Percentiles rank a stretch among this genome's conserved stretches.
phyloP scores from a whole-genome alignment of 768 basidiomycete genomes.

The Collybia sp. region DNA sequence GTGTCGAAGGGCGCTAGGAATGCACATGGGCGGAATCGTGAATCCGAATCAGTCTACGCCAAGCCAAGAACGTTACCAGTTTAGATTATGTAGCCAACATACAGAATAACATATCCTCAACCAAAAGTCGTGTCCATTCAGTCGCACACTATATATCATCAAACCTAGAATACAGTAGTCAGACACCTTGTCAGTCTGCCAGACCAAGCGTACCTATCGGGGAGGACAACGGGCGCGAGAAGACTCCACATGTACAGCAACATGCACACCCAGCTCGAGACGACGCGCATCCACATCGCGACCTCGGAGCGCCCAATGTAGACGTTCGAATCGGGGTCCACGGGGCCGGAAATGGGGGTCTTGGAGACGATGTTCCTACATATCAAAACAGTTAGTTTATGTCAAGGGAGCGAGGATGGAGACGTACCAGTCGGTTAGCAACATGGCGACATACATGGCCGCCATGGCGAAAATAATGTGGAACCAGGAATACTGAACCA shows the following conservation, averaged over 20 bases:
- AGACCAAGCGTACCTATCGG: constrained; percentile 64
- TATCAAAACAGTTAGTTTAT: background rate
- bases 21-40: too few relatives aligned
- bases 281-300: constrained; percentile 99
- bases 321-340: constrained; percentile 62
- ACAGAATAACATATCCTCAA: too few relatives aligned
- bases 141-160: constrained; percentile 11
- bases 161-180: constrained; percentile 7
- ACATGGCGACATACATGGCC: constrained; percentile 96
- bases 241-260: constrained; percentile 83
- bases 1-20: too few relatives aligned
- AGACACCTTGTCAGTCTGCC: background rate
- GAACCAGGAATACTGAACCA: constrained; percentile 90
- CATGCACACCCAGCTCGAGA: constrained; percentile 94
- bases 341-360: constrained; percentile 36
- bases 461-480: constrained; percentile 95
- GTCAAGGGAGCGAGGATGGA: background rate
- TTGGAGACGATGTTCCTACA: constrained; percentile 80
- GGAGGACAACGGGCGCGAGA: constrained; percentile 84
- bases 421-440: constrained; percentile 93
- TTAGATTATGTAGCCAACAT: too few relatives aligned
- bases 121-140: too few relatives aligned
- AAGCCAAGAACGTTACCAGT: too few relatives aligned
- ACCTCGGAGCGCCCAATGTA: constrained; percentile 94
- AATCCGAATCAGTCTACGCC: too few relatives aligned